A percentile compares a stretch with the other conserved stretches of the same genome.
These are phyloP conservation scores for Cokeromyces recurvatus DNA, from an alignment of 371 early-diverging fungal genomes.

Conservation along the genomic window DNA sequence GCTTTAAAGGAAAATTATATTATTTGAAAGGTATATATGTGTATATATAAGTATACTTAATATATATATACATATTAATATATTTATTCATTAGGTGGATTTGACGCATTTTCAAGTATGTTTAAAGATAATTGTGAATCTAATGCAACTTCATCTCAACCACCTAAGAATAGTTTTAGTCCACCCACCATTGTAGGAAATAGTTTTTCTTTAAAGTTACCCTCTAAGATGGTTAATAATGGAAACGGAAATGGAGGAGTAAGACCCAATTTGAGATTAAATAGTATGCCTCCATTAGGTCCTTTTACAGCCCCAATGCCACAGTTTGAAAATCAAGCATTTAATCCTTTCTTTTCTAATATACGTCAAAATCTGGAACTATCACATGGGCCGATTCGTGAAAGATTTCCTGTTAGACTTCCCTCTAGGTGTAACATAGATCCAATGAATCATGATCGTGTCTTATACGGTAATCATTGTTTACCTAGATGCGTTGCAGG, in stretches of 20 bases:
- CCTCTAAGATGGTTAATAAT: too few species aligned
- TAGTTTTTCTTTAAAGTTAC: constrained; percentile 10
- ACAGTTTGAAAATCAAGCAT: constrained; percentile 32
- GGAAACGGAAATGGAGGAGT: constrained; percentile 16
- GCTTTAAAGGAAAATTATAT: constrained; percentile 37
- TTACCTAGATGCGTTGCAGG: too few species aligned
- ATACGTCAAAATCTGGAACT: constrained; percentile 40
- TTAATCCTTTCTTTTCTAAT: constrained; percentile 42
- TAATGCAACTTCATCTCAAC: background rate
- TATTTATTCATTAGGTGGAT: constrained; percentile 49
- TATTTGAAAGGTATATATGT: constrained; percentile 45
- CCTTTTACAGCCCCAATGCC: constrained; percentile 42
- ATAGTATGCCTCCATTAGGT: constrained; percentile 18
- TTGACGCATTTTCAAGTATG: constrained; percentile 24
- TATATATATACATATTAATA: too few species aligned
- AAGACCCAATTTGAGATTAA: constrained; percentile 30
- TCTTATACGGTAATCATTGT: too few species aligned
- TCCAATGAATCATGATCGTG: constrained; percentile 8
- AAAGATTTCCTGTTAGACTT: constrained; percentile 31
- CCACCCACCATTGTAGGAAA: constrained; percentile 14
- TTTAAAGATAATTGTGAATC: constrained; percentile 30
- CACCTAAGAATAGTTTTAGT: constrained; percentile 2
- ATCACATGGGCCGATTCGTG: constrained; percentile 31
- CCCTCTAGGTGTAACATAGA: constrained; percentile 27
- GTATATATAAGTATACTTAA: background rate